Conservation (phyloP, 768 basidiomycete species). For the Phanerochaete carnosa region DNA sequence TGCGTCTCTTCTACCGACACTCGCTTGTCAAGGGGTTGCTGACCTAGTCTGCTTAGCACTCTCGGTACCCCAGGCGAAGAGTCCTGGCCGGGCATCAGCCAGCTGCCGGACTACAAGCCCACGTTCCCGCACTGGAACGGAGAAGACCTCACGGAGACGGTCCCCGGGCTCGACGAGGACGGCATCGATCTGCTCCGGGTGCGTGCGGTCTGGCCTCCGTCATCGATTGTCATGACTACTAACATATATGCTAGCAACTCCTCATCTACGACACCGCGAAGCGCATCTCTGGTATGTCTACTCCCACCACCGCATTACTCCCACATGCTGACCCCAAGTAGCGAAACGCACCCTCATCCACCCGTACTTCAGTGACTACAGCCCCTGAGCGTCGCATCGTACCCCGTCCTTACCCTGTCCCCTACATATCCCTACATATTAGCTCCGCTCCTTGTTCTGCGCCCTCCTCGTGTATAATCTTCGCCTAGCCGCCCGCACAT, state of each 20-base stretch:
- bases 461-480: not conserved
- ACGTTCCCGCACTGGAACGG: conserved; percentile 94
- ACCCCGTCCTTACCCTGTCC: not conserved
- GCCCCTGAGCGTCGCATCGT: conserved; percentile 12
- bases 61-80: conserved; percentile 93
- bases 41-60: conserved; percentile 50
- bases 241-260: conserved; percentile 20
- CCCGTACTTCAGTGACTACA: conserved; percentile 51
- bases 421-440: not conserved
- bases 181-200: conserved; percentile 84
- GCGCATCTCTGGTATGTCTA: conserved; percentile 79
- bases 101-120: conserved; percentile 91
- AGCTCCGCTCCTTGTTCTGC: not conserved
- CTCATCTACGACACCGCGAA: conserved; percentile 87
- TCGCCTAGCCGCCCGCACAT: not conserved
- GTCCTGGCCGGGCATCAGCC: conserved; percentile 85
- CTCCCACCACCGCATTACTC: not conserved
- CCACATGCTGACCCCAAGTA: conserved; percentile 13
- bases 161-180: conserved; percentile 68
- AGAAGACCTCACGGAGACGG: conserved; percentile 64
- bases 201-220: conserved; percentile 12
- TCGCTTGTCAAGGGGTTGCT: not conserved
- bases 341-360: conserved; percentile 57
- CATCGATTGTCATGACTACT: not conserved
- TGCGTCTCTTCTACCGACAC: conserved; percentile 30